These are phyloP conservation scores for Trichophyton equinum DNA, from an alignment of 2,329 filamentous ascomycete genomes.

Conservation along the genomic window DNA sequence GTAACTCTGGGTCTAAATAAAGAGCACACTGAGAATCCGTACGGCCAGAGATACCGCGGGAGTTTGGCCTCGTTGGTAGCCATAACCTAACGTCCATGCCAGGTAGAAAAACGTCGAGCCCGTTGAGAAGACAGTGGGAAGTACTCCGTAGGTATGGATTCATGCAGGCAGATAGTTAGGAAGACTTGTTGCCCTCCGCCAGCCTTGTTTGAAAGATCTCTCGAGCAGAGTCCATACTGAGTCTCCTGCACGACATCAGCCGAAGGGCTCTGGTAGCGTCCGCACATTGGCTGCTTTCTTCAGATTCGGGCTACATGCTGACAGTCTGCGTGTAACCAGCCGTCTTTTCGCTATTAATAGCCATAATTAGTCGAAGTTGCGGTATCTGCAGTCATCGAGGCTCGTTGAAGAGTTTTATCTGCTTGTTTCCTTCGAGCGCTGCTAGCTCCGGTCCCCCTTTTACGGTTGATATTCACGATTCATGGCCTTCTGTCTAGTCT, in stretches of 20 bases:
- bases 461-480: too few relatives aligned
- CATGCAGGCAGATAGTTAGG: too few relatives aligned
- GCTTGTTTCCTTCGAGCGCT: too few relatives aligned
- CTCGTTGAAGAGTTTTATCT: background rate
- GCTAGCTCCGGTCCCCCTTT: too few relatives aligned
- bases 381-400: background rate
- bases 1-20: background rate
- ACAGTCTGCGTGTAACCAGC: slow-evolving; percentile 1
- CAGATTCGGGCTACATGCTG: background rate
- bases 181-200: background rate
- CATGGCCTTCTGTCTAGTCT: too few relatives aligned
- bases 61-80: too few relatives aligned
- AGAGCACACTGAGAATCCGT: too few relatives aligned
- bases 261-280: background rate
- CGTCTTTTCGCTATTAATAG: background rate
- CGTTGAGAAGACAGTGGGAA: too few relatives aligned
- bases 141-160: too few relatives aligned
- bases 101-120: too few relatives aligned
- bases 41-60: background rate
- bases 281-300: background rate
- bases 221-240: background rate
- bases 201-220: background rate
- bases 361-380: background rate
- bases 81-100: too few relatives aligned
- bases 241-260: background rate